A percentile compares a stretch with the other conserved stretches of the same genome.
Evolutionary conservation across 73 alveolate genomes (phyloP).

Genomic region (Tetrahymena malaccensis): DNA sequence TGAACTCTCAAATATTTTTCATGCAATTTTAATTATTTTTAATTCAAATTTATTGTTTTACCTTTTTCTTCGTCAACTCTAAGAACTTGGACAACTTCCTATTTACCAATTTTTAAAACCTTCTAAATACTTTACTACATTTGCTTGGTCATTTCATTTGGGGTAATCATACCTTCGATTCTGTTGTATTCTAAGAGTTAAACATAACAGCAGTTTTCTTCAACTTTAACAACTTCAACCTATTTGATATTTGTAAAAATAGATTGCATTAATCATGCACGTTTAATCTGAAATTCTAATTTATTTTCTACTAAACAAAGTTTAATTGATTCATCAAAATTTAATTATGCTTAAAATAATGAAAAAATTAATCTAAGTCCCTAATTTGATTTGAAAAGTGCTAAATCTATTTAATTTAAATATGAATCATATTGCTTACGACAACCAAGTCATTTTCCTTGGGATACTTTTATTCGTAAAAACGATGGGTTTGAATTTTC

Average conservation of each 20-base stretch:
- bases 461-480: conserved; percentile 82
- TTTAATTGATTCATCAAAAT: not conserved
- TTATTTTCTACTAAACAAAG: not conserved
- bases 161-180: conserved; percentile 73
- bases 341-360: not conserved
- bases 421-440: not conserved
- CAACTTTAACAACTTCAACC: conserved; percentile 70
- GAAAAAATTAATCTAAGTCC: not conserved
- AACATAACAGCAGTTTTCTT: conserved; percentile 85
- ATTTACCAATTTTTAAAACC: conserved; percentile 78
- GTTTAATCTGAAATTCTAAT: not conserved
- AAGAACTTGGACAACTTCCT: conserved; percentile 76
- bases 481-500: conserved; percentile 34
- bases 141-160: conserved; percentile 81
- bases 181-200: conserved; percentile 73
- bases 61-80: conserved; percentile 74
- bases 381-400: too few relatives aligned
- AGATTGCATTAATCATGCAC: not conserved
- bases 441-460: conserved; percentile 79
- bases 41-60: not conserved
- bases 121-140: conserved; percentile 66
- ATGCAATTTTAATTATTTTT: not conserved
- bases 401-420: not conserved
- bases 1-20: not conserved
- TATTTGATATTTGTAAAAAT: not conserved